Evolutionary conservation across 2,329 filamentous ascomycete genomes (phyloP), one percentile per base, ranked within the genome.

Genomic region (Colletotrichum tropicicola): DNA sequence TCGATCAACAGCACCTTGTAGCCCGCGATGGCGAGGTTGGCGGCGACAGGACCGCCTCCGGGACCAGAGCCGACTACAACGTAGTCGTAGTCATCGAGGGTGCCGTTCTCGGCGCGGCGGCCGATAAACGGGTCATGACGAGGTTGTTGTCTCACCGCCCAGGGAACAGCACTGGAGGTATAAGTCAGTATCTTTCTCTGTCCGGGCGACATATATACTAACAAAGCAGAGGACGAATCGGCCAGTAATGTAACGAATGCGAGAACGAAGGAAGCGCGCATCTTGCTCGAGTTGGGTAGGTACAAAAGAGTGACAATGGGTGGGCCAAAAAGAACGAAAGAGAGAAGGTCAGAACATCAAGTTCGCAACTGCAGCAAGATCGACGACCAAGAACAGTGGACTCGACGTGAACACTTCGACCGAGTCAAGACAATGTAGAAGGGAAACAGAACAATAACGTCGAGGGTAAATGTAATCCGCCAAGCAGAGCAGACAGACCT

Each of bases 61-160:
- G 85, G 79, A 2, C 86, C 85, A 12, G 83, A 85, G 5, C 86
- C 86, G 28, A 89, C 82, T 9, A 89, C 78, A 12, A 89, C 78
- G 73, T 88, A 89, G 67, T 88, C 86, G 67, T 88, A 88, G 12
- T 44, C 45, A 15, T 58, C 45, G 7, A 49, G 43, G 2, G 57
- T 51, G 10, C 15, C 17, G 28, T 49, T 61, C n/a, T 21, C 21
- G 15, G 43, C 49, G 0, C 28, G 28, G 12, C 23, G 37, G 17
- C 21, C 41, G 12, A 61, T 51, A 19, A 55, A 55, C 7, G 27
- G 44, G 5, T 65, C 27, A 41, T 56, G 49, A 17, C 61, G 57
- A 39, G 37, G 3, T 13, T 49, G 35, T 13, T 55, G 21, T n/a
- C 6, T 32, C 3, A 27, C 25, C 15, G 25, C 32, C 28, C 49